Conservation (phyloP, 257 asterid genomes). For the Voacanga thouarsii region DNA sequence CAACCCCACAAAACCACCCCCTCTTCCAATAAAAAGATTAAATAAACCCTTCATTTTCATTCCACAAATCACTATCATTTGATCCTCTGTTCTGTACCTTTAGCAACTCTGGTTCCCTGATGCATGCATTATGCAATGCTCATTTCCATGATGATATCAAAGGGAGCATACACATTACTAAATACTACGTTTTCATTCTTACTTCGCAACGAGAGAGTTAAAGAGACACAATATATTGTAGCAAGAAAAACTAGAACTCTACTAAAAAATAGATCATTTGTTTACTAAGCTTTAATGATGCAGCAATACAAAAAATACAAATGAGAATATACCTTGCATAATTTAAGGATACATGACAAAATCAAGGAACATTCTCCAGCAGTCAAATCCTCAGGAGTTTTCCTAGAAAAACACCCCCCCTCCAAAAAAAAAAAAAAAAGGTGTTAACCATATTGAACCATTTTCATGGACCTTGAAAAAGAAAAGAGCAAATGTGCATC, state of each 20-base stretch:
- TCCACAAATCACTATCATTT: no score
- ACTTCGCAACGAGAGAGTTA: neutral
- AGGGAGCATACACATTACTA: no score
- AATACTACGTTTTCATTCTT: neutral
- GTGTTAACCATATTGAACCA: slow-evolving; percentile 2
- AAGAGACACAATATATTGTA: neutral
- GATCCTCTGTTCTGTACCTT: no score
- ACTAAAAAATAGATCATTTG: neutral
- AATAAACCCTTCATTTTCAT: no score
- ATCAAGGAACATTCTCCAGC: slow-evolving; percentile 51
- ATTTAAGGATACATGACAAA: slow-evolving; percentile 52
- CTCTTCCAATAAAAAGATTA: no score
- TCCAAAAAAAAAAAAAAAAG: slow-evolving; percentile 1
- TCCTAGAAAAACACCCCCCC: slow-evolving; percentile 48
- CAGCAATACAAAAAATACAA: slow-evolving; percentile 2
- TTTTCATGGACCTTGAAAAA: slow-evolving; percentile 6
- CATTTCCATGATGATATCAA: no score
- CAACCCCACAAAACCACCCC: no score
- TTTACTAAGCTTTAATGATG: neutral
- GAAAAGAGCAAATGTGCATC: slow-evolving; percentile 2
- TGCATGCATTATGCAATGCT: no score
- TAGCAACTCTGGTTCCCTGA: no score
- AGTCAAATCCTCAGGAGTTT: slow-evolving; percentile 39
- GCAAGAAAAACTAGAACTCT: neutral
- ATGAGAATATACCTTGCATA: slow-evolving; percentile 49